Base-by-base conservation (phyloP, 1,284 basidiomycete genomes). In the Sanghuangporus weigelae region DNA sequence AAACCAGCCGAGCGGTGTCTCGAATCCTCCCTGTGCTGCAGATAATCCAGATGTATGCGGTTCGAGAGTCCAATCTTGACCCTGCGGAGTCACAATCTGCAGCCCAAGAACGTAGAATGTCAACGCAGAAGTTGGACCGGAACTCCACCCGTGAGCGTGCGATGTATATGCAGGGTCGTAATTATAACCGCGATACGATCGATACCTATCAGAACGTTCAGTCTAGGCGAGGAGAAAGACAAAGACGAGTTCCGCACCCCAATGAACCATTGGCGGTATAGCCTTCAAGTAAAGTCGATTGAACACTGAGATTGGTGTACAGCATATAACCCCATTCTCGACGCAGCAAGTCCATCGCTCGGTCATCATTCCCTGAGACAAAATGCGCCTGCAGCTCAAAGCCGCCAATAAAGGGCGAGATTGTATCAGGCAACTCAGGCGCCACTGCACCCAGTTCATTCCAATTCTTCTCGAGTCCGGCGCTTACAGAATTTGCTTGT, bases 381-480 rank as follows among this genome's bases (percentile, higher is more conserved):
- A 83, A 82, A 68, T 84, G 81, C 7, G 81, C 81, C 73, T 81
- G 78, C 8, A 83, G 69, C 80, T 84, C 81, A 51, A 82, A 76
- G 1, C 81, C 79, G 16, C 80, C 75, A 40, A 82, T 77, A 69
- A 82, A 83, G 4, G 81, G 80, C 39, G 79, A 78, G 23, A 83
- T 80, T 2, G 79, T 83, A 66, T 82, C 81, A 14, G 80, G 79
- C 12, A 83, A 69, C 71, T 83, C 81, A 3, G 81, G 81, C 23
- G 76, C 78, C 2, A 82, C 68, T 0, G 81, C 76, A 6, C 81
- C 81, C 23, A 81, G 73, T 4, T 78, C 76, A 48, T 78, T 80
- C 81, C 81, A 83, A 65, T 81, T 80, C 61, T 71, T 71, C 26
- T 75, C 77, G 46, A 83, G 71, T 0, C 79, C 80, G 36, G 71